Conservation (phyloP, 2,329 filamentous ascomycete species). For the Aspergillus fumigatiaffinis region DNA sequence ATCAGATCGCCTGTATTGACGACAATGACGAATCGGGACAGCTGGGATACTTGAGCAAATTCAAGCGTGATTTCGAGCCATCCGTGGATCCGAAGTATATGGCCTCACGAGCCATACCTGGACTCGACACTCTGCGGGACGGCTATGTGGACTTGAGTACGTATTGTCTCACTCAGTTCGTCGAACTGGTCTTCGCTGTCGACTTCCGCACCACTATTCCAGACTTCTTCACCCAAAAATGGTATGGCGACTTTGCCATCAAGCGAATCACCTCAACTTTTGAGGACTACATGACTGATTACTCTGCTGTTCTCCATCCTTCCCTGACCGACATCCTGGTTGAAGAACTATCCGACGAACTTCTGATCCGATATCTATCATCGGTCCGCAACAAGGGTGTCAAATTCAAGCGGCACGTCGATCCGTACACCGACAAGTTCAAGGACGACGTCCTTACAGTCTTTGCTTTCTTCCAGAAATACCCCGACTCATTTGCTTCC, state of each 20-base stretch:
- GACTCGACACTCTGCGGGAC: slow-evolving; percentile 73
- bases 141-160: slow-evolving; percentile 94
- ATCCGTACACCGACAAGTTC: slow-evolving; percentile 89
- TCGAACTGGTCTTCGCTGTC: slow-evolving; percentile 79
- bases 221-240: slow-evolving; percentile 85
- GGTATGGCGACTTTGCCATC: slow-evolving; percentile 85
- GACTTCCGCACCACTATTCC: slow-evolving; percentile 81
- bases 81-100: slow-evolving; percentile 78
- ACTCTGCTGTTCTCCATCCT: slow-evolving; percentile 76
- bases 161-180: slow-evolving; percentile 85
- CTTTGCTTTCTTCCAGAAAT: slow-evolving; percentile 79
- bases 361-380: slow-evolving; percentile 79
- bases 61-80: slow-evolving; percentile 76
- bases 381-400: slow-evolving; percentile 84
- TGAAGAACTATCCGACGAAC: slow-evolving; percentile 87
- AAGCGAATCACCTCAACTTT: slow-evolving; percentile 93
- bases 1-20: slow-evolving; percentile 97
- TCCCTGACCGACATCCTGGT: slow-evolving; percentile 87
- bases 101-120: slow-evolving; percentile 64
- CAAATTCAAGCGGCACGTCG: slow-evolving; percentile 72
- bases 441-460: slow-evolving; percentile 87
- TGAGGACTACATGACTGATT: slow-evolving; percentile 90
- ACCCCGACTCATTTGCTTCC: slow-evolving; percentile 65
- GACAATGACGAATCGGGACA: slow-evolving; percentile 73
- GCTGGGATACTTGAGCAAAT: slow-evolving; percentile 78